A percentile compares a stretch with the other conserved stretches of the same genome.
Evolutionary conservation across 2,329 filamentous ascomycete species (phyloP).

Genomic region (Metarhizium sp.): DNA sequence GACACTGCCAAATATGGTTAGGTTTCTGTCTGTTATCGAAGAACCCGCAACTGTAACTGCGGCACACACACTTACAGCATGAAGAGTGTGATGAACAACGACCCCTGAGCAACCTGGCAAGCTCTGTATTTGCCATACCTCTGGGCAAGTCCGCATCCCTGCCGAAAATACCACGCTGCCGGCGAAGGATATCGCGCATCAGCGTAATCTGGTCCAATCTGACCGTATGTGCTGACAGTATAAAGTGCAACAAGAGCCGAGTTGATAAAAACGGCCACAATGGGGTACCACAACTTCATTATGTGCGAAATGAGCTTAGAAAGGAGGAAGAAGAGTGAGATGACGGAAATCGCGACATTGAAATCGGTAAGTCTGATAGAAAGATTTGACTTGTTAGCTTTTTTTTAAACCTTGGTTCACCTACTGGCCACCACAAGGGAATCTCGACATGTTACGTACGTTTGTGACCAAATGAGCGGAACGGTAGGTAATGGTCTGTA

Average conservation of each 20-base stretch:
- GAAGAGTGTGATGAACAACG: constrained; percentile 53
- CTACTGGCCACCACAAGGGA: neutral
- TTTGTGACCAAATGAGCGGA: constrained; percentile 64
- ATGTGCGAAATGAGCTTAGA: constrained; percentile 60
- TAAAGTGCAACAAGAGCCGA: constrained; percentile 51
- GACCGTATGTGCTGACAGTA: constrained; percentile 56
- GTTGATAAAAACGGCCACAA: constrained; percentile 52
- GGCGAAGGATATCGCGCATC: constrained; percentile 53
- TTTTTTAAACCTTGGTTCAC: neutral
- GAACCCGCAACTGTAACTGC: too few species aligned
- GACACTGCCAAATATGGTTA: constrained; percentile 28
- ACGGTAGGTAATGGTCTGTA: constrained; percentile 50
- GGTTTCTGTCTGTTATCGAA: too few species aligned
- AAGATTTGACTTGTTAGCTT: neutral
- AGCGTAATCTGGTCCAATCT: constrained; percentile 63
- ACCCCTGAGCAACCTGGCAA: constrained; percentile 59
- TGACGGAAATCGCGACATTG: constrained; percentile 67
- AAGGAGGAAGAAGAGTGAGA: constrained; percentile 68
- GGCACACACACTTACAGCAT: constrained; percentile 50
- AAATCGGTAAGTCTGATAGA: constrained; percentile 56
- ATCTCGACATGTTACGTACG: constrained; percentile 40
- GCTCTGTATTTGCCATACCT: constrained; percentile 43
- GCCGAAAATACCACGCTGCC: constrained; percentile 66
- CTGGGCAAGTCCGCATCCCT: constrained; percentile 54
- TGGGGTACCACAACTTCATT: constrained; percentile 61